Conservation (phyloP, 225 moss, liverwort and hornwort genomes). For the Antitrichia curtipendula region DNA sequence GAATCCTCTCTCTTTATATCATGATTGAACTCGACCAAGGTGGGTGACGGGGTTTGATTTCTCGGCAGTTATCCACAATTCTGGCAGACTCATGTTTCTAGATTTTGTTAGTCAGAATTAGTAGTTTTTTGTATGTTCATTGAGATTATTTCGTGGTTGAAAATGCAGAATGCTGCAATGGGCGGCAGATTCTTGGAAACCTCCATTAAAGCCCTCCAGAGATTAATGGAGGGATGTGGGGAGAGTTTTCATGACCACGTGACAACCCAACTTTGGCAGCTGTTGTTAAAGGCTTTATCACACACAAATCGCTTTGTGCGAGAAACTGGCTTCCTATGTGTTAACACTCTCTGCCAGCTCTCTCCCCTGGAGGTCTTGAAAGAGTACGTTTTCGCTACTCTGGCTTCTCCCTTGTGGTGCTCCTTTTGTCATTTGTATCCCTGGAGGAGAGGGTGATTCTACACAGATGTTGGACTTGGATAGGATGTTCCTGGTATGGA, state of each 20-base stretch:
- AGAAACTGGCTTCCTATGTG: conserved; percentile 60
- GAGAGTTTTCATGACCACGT: conserved; percentile 40
- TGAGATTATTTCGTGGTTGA: not conserved
- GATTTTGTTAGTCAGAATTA: not conserved
- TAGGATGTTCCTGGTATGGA: not conserved
- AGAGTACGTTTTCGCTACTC: conserved; percentile 23
- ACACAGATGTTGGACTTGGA: not conserved
- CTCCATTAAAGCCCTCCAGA: conserved; percentile 65
- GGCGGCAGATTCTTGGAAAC: conserved; percentile 61
- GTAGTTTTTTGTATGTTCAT: not conserved
- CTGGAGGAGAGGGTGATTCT: not conserved
- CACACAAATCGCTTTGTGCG: conserved; percentile 60
- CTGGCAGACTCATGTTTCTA: not conserved
- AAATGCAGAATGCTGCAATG: conserved; percentile 9
- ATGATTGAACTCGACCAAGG: not conserved
- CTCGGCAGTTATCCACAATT: not conserved
- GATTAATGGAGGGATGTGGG: conserved; percentile 70
- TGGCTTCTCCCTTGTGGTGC: not conserved
- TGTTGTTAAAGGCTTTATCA: conserved; percentile 41
- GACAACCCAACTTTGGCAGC: conserved; percentile 55
- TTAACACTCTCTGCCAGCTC: conserved; percentile 50
- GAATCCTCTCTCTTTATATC: not conserved
- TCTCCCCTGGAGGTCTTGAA: conserved; percentile 49
- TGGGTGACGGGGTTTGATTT: not conserved
- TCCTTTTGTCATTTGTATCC: not conserved